These are phyloP conservation scores for Jatropha multifida DNA, from an alignment of 441 rosid genomes.

Conservation along the genomic window DNA sequence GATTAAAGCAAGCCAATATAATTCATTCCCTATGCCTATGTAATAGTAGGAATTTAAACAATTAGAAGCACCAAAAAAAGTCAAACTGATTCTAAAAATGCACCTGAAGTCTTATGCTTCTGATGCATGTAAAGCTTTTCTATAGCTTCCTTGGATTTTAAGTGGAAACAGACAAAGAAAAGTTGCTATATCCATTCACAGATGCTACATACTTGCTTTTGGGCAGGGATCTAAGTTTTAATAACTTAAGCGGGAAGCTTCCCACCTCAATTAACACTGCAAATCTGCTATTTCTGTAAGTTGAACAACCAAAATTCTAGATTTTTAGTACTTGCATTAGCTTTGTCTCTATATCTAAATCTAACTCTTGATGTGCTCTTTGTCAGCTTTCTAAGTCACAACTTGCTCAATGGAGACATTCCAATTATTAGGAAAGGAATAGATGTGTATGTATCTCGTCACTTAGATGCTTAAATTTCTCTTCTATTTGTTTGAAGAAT, in stretches of 20 bases:
- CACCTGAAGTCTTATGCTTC: background rate
- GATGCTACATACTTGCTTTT: constrained; percentile 3
- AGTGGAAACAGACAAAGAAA: background rate
- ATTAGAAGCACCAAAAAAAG: background rate
- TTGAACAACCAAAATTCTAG: background rate
- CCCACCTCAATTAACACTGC: constrained; percentile 10
- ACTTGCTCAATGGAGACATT: constrained; percentile 36
- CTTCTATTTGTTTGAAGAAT: background rate
- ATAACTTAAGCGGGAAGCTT: constrained; percentile 37
- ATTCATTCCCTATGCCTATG: background rate
- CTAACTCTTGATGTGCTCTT: constrained; percentile 15
- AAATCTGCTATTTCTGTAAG: constrained; percentile 37
- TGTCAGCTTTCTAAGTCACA: constrained; percentile 39
- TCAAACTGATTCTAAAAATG: background rate
- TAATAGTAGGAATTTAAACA: background rate
- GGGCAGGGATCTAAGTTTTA: constrained; percentile 49
- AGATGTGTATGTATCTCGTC: constrained; percentile 30
- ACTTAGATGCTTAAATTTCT: background rate
- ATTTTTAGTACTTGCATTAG: background rate
- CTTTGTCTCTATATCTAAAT: background rate
- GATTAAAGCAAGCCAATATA: background rate
- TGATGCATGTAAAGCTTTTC: background rate
- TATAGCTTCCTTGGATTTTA: background rate
- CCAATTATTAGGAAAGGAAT: constrained; percentile 35
- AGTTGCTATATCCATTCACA: background rate